Percentiles rank a stretch among this genome's conserved stretches.
Evolutionary conservation across 371 early-diverging fungal species (phyloP).

Genomic region (Batkoa obscura): DNA sequence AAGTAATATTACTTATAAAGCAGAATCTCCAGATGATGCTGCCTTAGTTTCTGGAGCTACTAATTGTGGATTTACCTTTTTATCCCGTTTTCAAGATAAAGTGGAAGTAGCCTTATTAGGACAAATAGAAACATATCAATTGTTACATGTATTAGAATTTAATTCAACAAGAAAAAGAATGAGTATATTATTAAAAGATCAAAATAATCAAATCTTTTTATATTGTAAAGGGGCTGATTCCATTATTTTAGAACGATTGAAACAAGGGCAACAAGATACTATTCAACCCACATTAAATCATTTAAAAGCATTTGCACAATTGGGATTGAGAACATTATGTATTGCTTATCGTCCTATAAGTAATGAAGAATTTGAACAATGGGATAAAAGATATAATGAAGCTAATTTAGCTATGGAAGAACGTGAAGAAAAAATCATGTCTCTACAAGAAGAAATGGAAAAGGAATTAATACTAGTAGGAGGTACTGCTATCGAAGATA

Average conservation of each 20-base stretch:
- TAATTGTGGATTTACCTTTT: constrained; percentile 69
- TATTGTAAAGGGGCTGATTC: constrained; percentile 96
- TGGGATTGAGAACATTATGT: constrained; percentile 75
- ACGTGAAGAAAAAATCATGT: constrained; percentile 40
- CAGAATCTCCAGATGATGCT: constrained; percentile 71
- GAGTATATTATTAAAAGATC: constrained; percentile 62
- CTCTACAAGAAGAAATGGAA: constrained; percentile 56
- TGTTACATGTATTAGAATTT: constrained; percentile 75
- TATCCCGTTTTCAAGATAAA: constrained; percentile 25
- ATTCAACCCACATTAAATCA: constrained; percentile 33
- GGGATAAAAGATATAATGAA: constrained; percentile 38
- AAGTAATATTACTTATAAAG: constrained; percentile 21
- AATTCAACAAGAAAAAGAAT: constrained; percentile 86
- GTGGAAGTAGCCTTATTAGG: constrained; percentile 47
- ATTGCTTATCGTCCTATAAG: constrained; percentile 50
- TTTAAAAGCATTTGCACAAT: constrained; percentile 48
- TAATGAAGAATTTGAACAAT: constrained; percentile 38
- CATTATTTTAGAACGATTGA: constrained; percentile 62
- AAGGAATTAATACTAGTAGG: constrained; percentile 62
- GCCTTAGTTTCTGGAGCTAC: constrained; percentile 67
- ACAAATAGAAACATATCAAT: constrained; percentile 30
- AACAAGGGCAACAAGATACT: constrained; percentile 18
- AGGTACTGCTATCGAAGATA: constrained; percentile 96
- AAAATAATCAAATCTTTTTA: constrained; percentile 53
- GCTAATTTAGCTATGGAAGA: constrained; percentile 61